phyloP scores from a whole-genome alignment of 1,284 basidiomycete species.

The Irpex sp. region DNA sequence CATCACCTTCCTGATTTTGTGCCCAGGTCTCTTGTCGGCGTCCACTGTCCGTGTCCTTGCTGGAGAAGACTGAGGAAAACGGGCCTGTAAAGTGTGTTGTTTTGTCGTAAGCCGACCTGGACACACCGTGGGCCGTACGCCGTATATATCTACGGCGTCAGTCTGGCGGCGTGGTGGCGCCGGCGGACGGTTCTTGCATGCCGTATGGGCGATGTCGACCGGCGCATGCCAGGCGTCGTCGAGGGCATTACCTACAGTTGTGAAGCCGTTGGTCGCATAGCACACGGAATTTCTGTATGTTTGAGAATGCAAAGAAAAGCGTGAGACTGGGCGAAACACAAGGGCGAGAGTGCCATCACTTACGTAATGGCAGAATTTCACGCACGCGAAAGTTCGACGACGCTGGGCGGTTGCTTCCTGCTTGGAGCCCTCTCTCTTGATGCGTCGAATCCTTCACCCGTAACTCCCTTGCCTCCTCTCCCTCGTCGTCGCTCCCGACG shows the following conservation, averaged over 20 bases:
- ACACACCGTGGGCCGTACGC: too few species aligned
- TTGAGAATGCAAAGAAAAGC: not conserved
- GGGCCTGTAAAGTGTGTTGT: not conserved
- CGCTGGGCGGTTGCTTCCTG: not conserved
- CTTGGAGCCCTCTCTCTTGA: conserved; percentile 14
- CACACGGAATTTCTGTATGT: not conserved
- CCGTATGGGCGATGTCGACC: not conserved
- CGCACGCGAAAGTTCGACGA: not conserved
- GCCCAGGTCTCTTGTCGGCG: not conserved
- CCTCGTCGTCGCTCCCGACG: conserved; percentile 12
- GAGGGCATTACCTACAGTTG: not conserved
- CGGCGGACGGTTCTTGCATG: not conserved
- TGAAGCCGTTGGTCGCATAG: not conserved
- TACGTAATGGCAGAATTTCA: not conserved
- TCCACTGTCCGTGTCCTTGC: not conserved
- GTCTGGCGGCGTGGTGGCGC: not conserved
- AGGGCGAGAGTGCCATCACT: not conserved
- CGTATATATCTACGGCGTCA: not conserved
- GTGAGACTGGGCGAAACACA: not conserved
- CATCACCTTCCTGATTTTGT: not conserved
- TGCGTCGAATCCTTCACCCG: conserved; percentile 21
- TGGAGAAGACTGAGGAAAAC: not conserved
- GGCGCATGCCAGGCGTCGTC: not conserved
- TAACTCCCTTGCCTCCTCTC: conserved; percentile 8
- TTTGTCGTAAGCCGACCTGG: too few species aligned